Evolutionary conservation across 768 basidiomycete species (phyloP).

Genomic region (Cubamyces lactineus): DNA sequence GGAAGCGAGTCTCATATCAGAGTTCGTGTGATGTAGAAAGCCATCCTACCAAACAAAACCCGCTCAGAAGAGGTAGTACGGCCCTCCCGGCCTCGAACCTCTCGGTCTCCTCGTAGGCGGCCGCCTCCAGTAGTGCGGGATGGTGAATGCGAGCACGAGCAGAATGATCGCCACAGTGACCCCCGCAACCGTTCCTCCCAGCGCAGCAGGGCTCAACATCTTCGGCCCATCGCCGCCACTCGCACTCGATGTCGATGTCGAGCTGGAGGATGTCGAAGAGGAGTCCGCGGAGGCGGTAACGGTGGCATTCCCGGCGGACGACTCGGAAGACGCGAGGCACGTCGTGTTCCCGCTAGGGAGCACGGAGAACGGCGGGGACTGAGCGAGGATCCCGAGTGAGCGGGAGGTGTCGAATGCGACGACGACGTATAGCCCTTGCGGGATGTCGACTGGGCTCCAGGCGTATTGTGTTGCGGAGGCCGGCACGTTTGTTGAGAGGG

Average conservation of each 20-base stretch:
- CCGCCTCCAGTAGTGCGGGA: slow-evolving; percentile 30
- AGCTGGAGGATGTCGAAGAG: slow-evolving; percentile 4
- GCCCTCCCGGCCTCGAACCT: slow-evolving; percentile 25
- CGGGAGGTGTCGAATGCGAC: slow-evolving; percentile 31
- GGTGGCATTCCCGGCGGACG: background rate
- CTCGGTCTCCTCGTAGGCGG: slow-evolving; percentile 20
- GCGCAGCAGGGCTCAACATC: slow-evolving; percentile 23
- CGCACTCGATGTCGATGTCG: slow-evolving; percentile 7
- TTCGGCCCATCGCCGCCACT: slow-evolving; percentile 5
- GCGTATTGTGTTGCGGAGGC: slow-evolving; percentile 29
- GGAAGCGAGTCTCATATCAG: no score
- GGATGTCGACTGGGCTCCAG: slow-evolving; percentile 39
- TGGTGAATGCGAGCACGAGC: slow-evolving; percentile 31
- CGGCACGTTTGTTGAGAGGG: slow-evolving; percentile 32
- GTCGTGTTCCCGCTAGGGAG: background rate
- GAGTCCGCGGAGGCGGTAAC: background rate
- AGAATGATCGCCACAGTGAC: slow-evolving; percentile 27
- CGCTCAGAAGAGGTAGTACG: slow-evolving; percentile 26
- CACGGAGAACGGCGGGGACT: slow-evolving; percentile 39
- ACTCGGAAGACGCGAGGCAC: slow-evolving; percentile 30
- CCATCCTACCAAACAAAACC: background rate
- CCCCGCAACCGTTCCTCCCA: slow-evolving; percentile 35
- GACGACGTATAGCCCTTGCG: slow-evolving; percentile 39
- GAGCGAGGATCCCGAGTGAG: slow-evolving; percentile 24
- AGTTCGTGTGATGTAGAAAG: no score